Conservation (phyloP, 495 filamentous ascomycete species). For the Hypoxylon subgilvum region DNA sequence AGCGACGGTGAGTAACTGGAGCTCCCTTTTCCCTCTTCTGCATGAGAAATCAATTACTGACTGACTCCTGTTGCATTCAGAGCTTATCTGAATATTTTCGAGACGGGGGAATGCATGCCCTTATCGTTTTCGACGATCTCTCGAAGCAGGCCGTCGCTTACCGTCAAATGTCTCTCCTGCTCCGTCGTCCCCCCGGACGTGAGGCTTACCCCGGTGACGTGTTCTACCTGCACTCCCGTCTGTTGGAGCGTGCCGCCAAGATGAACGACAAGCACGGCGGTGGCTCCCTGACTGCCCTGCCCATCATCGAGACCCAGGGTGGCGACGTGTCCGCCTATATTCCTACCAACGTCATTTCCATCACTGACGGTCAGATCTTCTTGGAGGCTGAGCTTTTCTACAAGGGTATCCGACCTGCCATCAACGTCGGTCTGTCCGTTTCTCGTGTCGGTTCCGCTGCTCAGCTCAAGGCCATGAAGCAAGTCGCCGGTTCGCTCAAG, state of each 20-base stretch:
- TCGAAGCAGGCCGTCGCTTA: conserved; percentile 99
- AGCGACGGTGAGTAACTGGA: too few species aligned
- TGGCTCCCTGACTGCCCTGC: conserved; percentile 96
- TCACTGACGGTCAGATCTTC: conserved; percentile 99
- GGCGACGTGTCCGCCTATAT: conserved; percentile 99
- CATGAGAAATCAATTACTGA: too few species aligned
- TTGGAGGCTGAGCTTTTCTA: conserved; percentile 99
- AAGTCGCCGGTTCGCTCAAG: conserved; percentile 99
- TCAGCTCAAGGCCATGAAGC: conserved; percentile 99
- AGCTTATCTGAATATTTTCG: conserved; percentile 95
- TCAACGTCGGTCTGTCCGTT: conserved; percentile 99
- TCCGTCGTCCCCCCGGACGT: conserved; percentile 98
- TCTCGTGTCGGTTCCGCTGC: conserved; percentile 99
- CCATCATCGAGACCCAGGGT: conserved; percentile 99
- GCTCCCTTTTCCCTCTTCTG: too few species aligned
- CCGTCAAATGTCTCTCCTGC: conserved; percentile 99
- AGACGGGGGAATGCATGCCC: conserved; percentile 89
- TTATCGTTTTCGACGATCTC: conserved; percentile 95
- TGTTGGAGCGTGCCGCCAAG: conserved; percentile 99
- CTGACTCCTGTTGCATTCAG: too few species aligned
- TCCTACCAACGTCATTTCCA: conserved; percentile 99
- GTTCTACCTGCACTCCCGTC: conserved; percentile 99
- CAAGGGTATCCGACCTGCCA: conserved; percentile 99
- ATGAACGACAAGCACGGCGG: conserved; percentile 95
- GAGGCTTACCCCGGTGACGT: conserved; percentile 99